Evolutionary conservation across 257 asterid species (phyloP).

Genomic region (Solanum chiquidenum): DNA sequence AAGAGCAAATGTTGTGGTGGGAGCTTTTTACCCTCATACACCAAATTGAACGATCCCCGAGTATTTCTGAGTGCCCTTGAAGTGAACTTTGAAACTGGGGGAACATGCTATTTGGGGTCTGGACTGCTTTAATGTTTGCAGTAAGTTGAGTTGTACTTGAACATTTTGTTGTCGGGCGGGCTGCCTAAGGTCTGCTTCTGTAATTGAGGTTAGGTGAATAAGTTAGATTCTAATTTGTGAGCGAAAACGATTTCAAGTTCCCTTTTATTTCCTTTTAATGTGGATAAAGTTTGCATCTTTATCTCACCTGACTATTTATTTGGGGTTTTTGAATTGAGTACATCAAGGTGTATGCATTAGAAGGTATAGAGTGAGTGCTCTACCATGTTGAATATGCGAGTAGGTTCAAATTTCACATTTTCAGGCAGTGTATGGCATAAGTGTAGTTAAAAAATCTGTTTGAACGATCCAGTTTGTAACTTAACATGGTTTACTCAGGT

Average conservation of each 20-base stretch:
- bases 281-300: not conserved
- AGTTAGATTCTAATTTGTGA: not conserved
- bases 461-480: constrained; percentile 25
- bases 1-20: not conserved
- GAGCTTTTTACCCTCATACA: not conserved
- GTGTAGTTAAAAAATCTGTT: not conserved
- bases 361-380: not conserved
- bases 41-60: not conserved
- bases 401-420: not conserved
- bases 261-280: not conserved
- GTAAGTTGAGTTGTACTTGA: not conserved
- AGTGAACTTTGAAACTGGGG: not conserved
- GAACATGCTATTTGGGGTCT: not conserved
- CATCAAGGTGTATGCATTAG: not conserved
- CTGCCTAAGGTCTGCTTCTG: not conserved
- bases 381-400: constrained; percentile 7
- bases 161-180: not conserved
- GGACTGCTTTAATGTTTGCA: not conserved
- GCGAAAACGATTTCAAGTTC: not conserved
- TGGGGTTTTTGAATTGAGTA: not conserved
- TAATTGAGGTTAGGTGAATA: not conserved
- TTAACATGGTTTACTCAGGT: constrained; percentile 62
- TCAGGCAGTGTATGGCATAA: not conserved
- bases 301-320: not conserved
- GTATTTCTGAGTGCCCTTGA: not conserved